Percentiles rank a stretch among this genome's conserved stretches.
phyloP scores from a whole-genome alignment of 2,329 filamentous ascomycete genomes.

The Coccinonectria pachysandricola region DNA sequence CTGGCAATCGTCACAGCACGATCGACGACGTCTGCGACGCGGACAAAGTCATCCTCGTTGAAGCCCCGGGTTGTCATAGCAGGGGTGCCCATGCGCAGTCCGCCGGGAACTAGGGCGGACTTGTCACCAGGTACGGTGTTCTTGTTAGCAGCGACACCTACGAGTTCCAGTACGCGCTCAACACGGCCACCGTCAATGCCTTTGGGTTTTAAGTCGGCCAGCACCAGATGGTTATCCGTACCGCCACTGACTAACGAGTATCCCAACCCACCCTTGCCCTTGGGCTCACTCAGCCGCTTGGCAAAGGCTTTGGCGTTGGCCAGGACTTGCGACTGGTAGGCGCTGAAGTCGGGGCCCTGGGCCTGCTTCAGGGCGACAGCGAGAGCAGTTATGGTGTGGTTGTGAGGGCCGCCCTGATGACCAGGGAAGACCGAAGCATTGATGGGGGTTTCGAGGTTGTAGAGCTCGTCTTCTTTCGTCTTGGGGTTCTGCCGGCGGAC shows the following conservation, averaged over 20 bases:
- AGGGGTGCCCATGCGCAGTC: slow-evolving; percentile 86
- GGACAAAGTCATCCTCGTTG: slow-evolving; percentile 73
- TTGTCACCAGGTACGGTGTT: slow-evolving; percentile 96
- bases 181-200: slow-evolving; percentile 81
- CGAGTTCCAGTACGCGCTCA: slow-evolving; percentile 80
- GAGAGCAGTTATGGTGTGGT: slow-evolving; percentile 96
- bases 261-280: slow-evolving; percentile 66
- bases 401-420: slow-evolving; percentile 95
- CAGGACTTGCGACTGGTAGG: slow-evolving; percentile 85
- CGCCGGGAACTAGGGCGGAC: slow-evolving; percentile 85
- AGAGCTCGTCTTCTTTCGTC: slow-evolving; percentile 74
- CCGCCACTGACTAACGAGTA: slow-evolving; percentile 89
- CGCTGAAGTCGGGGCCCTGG: slow-evolving; percentile 77
- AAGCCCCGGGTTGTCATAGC: slow-evolving; percentile 98
- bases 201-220: slow-evolving; percentile 84
- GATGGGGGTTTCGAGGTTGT: slow-evolving; percentile 87
- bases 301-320: slow-evolving; percentile 86
- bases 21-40: slow-evolving; percentile 78
- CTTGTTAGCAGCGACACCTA: slow-evolving; percentile 97
- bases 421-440: slow-evolving; percentile 96
- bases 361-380: slow-evolving; percentile 93
- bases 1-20: slow-evolving; percentile 70
- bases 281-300: slow-evolving; percentile 50
- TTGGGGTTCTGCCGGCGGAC: slow-evolving; percentile 75
- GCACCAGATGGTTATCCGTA: slow-evolving; percentile 94